Evolutionary conservation across 306 rosid species (phyloP).

Genomic region (Pachyrhizus erosus): DNA sequence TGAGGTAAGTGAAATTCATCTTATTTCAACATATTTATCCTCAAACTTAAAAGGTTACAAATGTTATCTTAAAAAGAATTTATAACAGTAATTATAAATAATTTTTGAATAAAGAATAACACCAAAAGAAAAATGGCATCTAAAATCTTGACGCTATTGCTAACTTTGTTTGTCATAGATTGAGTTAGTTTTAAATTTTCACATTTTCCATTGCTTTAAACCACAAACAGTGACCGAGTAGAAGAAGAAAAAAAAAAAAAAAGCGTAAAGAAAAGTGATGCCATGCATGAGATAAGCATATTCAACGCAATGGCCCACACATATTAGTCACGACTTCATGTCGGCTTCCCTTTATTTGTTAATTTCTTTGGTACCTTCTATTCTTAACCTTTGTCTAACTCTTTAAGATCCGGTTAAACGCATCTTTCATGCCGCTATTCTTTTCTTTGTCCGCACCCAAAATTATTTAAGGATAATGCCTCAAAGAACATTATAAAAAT

Average conservation of each 20-base stretch:
- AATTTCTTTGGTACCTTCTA: conserved; percentile 1
- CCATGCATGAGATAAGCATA: conserved; percentile 39
- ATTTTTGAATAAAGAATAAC: too few relatives aligned
- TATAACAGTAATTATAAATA: too few relatives aligned
- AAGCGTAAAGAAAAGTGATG: conserved; percentile 12
- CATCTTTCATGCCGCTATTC: neutral
- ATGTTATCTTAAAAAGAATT: too few relatives aligned
- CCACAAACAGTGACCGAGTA: neutral
- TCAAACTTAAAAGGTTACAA: too few relatives aligned
- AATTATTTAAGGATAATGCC: too few relatives aligned
- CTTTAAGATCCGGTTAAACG: too few relatives aligned
- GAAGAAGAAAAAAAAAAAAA: too few relatives aligned
- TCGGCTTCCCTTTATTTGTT: neutral
- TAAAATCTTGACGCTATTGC: neutral
- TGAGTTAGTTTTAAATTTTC: neutral
- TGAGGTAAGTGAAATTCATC: too few relatives aligned
- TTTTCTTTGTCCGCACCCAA: too few relatives aligned
- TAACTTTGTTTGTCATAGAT: neutral
- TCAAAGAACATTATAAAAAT: too few relatives aligned
- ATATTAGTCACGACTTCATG: neutral
- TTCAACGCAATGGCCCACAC: neutral
- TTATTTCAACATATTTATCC: too few relatives aligned
- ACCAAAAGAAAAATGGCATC: too few relatives aligned
- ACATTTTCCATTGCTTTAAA: neutral
- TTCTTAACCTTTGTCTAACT: neutral